These are phyloP conservation scores for Scheffersomyces quercinus DNA, from an alignment of 1,139 yeast genomes.

Conservation along the genomic window DNA sequence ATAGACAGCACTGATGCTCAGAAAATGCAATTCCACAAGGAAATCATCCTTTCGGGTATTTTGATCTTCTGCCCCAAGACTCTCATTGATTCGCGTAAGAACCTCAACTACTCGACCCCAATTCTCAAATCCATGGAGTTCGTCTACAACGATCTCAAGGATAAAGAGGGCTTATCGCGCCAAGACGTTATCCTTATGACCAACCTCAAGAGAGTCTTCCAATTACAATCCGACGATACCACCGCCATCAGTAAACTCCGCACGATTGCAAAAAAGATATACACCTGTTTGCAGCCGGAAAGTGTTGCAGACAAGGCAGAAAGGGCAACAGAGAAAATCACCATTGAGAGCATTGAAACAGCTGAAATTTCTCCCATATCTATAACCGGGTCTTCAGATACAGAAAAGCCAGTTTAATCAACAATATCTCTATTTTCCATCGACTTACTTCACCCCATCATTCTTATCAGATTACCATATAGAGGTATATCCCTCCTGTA, in stretches of 20 bases:
- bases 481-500: conserved; percentile 1
- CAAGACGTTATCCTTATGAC: conserved; percentile 20
- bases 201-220: conserved; percentile 18
- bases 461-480: background rate
- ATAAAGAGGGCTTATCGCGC: conserved; percentile 12
- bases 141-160: conserved; percentile 21
- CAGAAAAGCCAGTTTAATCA: no score
- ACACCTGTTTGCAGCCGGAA: background rate
- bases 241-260: conserved; percentile 12
- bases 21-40: conserved; percentile 22
- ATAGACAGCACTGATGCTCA: conserved; percentile 14
- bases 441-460: background rate
- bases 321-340: no score
- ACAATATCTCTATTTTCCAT: no score
- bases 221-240: conserved; percentile 14
- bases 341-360: no score
- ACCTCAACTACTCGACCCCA: conserved; percentile 15
- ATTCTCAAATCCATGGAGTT: conserved; percentile 23
- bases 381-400: no score
- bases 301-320: no score
- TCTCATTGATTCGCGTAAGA: conserved; percentile 21
- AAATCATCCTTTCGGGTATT: conserved; percentile 32
- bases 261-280: conserved; percentile 9
- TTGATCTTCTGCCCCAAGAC: conserved; percentile 27
- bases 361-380: no score